Conservation (phyloP, 2,329 filamentous ascomycete genomes). For the Didymella pinodella region DNA sequence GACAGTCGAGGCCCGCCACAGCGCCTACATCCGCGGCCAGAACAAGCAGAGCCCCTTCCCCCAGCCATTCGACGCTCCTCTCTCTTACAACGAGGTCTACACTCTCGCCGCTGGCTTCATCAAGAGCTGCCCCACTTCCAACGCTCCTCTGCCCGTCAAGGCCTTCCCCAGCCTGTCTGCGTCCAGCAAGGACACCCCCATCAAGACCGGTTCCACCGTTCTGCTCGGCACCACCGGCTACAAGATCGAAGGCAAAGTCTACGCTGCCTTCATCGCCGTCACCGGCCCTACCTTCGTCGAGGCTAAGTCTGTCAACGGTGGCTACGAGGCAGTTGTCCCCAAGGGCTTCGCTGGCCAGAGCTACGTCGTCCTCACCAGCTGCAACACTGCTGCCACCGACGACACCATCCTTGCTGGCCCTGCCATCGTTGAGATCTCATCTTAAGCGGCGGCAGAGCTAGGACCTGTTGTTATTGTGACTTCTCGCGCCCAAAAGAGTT, state of each 20-base stretch:
- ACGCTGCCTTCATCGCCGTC: slow-evolving; percentile 37
- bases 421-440: slow-evolving; percentile 33
- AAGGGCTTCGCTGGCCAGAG: slow-evolving; percentile 37
- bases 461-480: background rate
- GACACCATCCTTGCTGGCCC: slow-evolving; percentile 39
- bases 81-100: slow-evolving; percentile 67
- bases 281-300: slow-evolving; percentile 34
- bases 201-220: slow-evolving; percentile 29
- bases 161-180: slow-evolving; percentile 62
- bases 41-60: slow-evolving; percentile 63
- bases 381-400: slow-evolving; percentile 37
- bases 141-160: slow-evolving; percentile 66
- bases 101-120: slow-evolving; percentile 72
- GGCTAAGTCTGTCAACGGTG: slow-evolving; percentile 24
- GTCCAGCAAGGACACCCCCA: slow-evolving; percentile 21
- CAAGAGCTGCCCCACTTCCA: slow-evolving; percentile 62
- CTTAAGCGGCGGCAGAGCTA: background rate
- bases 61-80: slow-evolving; percentile 67
- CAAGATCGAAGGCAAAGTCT: slow-evolving; percentile 33
- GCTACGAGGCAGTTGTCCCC: slow-evolving; percentile 31
- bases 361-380: slow-evolving; percentile 36
- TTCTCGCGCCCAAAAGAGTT: background rate
- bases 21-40: slow-evolving; percentile 65
- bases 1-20: slow-evolving; percentile 70
- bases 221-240: slow-evolving; percentile 27